These are phyloP conservation scores for Phlyctochytrium arcticum DNA, from an alignment of 192 early-diverging fungal species.

Conservation along the genomic window DNA sequence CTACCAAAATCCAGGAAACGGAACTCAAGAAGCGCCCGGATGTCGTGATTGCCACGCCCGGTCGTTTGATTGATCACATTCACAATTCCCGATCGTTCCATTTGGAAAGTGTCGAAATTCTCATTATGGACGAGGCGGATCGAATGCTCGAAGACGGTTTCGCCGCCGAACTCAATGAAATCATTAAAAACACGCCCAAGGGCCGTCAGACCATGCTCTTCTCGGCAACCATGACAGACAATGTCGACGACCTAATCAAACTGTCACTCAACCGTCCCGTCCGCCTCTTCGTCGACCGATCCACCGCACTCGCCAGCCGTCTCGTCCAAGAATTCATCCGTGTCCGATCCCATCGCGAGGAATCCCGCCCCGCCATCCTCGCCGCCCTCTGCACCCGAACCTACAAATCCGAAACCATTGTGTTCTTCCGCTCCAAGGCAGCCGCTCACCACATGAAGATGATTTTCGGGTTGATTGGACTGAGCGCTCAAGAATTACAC, in stretches of 20 bases:
- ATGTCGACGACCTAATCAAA: conserved; percentile 88
- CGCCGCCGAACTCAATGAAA: conserved; percentile 90
- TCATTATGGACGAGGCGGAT: conserved; percentile 99
- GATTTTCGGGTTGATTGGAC: conserved; percentile 83
- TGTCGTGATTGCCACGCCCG: conserved; percentile 95
- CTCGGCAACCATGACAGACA: conserved; percentile 99
- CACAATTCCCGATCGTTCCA: conserved; percentile 87
- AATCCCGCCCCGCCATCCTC: conserved; percentile 80
- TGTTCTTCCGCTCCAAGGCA: conserved; percentile 94
- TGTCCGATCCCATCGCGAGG: conserved; percentile 80
- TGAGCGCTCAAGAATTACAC: conserved; percentile 89
- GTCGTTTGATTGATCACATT: conserved; percentile 96
- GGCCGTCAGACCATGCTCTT: conserved; percentile 97
- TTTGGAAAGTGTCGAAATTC: conserved; percentile 86
- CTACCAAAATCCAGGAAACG: conserved; percentile 77
- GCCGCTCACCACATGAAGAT: conserved; percentile 99
- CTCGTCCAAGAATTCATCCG: conserved; percentile 96
- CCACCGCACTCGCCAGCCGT: conserved; percentile 68
- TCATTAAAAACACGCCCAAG: conserved; percentile 82
- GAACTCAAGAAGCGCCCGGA: conserved; percentile 86
- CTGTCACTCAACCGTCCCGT: conserved; percentile 89
- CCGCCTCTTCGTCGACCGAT: conserved; percentile 81
- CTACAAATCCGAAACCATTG: conserved; percentile 73
- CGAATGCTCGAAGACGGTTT: conserved; percentile 98
- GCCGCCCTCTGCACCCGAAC: conserved; percentile 77